phyloP scores from a whole-genome alignment of 345 rosid species.

The Kandelia obovata region DNA sequence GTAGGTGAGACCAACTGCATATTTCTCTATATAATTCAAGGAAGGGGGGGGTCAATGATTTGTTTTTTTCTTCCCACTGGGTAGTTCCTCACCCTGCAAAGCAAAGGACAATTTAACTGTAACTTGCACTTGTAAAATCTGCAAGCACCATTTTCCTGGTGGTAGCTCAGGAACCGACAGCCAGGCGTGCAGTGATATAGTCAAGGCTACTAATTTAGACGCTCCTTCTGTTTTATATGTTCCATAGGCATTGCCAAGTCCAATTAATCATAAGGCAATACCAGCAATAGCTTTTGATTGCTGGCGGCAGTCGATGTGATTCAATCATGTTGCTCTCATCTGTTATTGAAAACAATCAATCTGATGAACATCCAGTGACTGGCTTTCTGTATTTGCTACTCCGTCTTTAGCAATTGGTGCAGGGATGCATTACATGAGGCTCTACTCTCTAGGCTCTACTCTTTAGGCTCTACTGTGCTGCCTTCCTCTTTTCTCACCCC shows the following conservation, averaged over 20 bases:
- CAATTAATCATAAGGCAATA: too few species aligned
- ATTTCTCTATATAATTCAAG: background rate
- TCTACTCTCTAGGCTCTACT: too few species aligned
- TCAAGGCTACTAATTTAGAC: background rate
- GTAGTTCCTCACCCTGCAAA: background rate
- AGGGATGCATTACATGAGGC: too few species aligned
- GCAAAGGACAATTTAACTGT: slow-evolving; percentile 8
- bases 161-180: slow-evolving; percentile 13
- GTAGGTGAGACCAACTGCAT: background rate
- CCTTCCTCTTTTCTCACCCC: too few species aligned
- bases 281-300: too few species aligned
- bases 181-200: background rate
- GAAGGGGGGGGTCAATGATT: background rate
- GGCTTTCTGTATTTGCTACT: too few species aligned
- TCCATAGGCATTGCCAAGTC: background rate
- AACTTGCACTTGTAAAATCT: slow-evolving; percentile 8
- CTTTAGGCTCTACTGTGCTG: too few species aligned
- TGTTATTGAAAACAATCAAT: too few species aligned
- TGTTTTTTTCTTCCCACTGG: slow-evolving; percentile 3
- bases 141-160: background rate
- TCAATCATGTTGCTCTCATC: too few species aligned
- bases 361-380: too few species aligned
- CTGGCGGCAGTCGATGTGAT: too few species aligned
- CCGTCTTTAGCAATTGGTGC: too few species aligned
- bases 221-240: background rate